Conservation (phyloP, 257 asterid genomes). For the Solanum piurae region DNA sequence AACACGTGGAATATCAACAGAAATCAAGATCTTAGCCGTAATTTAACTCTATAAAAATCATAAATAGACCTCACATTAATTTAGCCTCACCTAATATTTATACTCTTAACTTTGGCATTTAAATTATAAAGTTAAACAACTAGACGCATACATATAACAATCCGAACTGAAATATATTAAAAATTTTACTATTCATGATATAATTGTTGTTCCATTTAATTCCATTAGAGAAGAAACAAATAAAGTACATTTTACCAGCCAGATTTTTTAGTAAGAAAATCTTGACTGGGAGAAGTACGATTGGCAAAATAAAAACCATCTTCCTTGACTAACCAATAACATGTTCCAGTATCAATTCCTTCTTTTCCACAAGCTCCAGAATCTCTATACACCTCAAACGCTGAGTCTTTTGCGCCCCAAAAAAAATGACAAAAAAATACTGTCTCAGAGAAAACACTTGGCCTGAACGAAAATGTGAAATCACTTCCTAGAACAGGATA, state of each 20-base stretch:
- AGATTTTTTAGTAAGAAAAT: not conserved
- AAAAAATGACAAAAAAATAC: not conserved
- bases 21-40: too few relatives aligned
- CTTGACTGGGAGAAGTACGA: not conserved
- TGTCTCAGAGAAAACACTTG: not conserved
- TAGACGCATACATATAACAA: too few relatives aligned
- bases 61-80: too few relatives aligned
- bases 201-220: not conserved
- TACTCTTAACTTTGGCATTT: not conserved
- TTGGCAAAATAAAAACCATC: not conserved
- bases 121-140: too few relatives aligned
- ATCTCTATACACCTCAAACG: too few relatives aligned
- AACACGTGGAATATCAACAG: not conserved
- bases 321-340: not conserved
- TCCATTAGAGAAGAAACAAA: not conserved
- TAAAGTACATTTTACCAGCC: not conserved
- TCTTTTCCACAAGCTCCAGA: not conserved
- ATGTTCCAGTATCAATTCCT: not conserved
- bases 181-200: not conserved
- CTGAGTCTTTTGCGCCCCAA: too few relatives aligned
- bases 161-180: not conserved
- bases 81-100: not conserved
- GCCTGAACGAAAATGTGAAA: not conserved
- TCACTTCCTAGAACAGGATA: not conserved
- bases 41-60: too few relatives aligned